These are phyloP conservation scores for Dactylonectria estremocensis DNA, from an alignment of 2,329 filamentous ascomycete species.

Conservation along the genomic window DNA sequence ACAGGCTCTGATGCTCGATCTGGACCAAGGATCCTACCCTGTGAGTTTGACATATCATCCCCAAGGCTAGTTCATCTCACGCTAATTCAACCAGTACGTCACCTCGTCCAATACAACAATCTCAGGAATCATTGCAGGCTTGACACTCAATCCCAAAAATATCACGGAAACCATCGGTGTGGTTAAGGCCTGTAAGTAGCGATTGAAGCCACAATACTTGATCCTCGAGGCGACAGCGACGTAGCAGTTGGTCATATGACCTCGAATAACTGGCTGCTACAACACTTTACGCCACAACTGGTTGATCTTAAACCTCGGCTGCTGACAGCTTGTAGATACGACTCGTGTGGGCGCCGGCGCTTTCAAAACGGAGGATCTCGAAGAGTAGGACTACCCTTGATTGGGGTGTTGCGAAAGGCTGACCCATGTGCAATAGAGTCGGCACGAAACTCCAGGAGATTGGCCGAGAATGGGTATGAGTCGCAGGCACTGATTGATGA, in stretches of 20 bases:
- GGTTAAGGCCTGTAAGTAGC: constrained; percentile 15
- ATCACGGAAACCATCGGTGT: constrained; percentile 21
- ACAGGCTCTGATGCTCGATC: not conserved
- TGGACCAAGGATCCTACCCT: not conserved
- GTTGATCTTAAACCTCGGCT: not conserved
- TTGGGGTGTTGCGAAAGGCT: not conserved
- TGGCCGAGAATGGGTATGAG: constrained; percentile 54
- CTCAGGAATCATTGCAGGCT: constrained; percentile 16
- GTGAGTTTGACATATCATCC: no score
- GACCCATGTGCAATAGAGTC: constrained; percentile 54
- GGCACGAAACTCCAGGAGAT: constrained; percentile 50
- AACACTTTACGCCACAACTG: no score
- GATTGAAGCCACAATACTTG: not conserved
- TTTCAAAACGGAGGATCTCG: constrained; percentile 72
- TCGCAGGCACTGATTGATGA: no score
- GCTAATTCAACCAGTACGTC: not conserved
- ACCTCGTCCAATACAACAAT: constrained; percentile 4
- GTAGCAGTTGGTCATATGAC: no score
- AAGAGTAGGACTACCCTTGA: constrained; percentile 43
- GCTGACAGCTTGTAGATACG: constrained; percentile 60
- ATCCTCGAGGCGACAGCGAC: no score
- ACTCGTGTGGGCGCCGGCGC: constrained; percentile 73
- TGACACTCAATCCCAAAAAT: constrained; percentile 11
- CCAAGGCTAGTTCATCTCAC: no score
- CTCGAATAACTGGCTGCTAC: no score